Conservation (phyloP, 2,329 filamentous ascomycete species). For the Pseudogymnoascus pannorum region DNA sequence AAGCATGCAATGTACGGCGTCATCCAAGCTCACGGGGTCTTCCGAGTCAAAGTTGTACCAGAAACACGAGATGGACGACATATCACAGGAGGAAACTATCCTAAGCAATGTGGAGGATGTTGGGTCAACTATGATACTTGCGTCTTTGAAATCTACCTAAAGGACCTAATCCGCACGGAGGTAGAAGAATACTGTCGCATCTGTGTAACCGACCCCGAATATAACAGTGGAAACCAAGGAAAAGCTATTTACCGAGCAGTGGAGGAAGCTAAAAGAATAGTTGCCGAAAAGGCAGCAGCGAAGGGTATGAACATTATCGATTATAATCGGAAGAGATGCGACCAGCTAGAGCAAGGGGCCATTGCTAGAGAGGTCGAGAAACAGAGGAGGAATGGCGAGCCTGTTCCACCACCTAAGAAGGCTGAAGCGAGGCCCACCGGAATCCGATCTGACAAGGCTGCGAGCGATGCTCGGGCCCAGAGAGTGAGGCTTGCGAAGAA, state of each 20-base stretch:
- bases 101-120: conserved; percentile 49
- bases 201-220: conserved; percentile 50
- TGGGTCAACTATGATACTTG: conserved; percentile 60
- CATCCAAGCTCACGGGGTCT: conserved; percentile 55
- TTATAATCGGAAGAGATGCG: neutral
- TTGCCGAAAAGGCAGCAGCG: neutral
- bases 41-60: conserved; percentile 53
- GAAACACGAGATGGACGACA: conserved; percentile 53
- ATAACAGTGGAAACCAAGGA: conserved; percentile 36
- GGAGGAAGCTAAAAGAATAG: conserved; percentile 13
- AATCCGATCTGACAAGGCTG: neutral
- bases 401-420: neutral
- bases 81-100: conserved; percentile 50
- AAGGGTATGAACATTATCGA: neutral
- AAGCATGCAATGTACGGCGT: conserved; percentile 59
- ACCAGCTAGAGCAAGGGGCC: neutral
- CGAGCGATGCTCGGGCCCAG: neutral
- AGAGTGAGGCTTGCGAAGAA: conserved; percentile 12
- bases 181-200: conserved; percentile 59
- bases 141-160: conserved; percentile 48
- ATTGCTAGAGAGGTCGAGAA: neutral
- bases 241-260: conserved; percentile 17
- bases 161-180: conserved; percentile 43
- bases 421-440: neutral
- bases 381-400: neutral